Percentiles rank a stretch among this genome's conserved stretches.
These are phyloP conservation scores for Chlorencoelia australis DNA, from an alignment of 2,329 filamentous ascomycete genomes.

Conservation along the genomic window DNA sequence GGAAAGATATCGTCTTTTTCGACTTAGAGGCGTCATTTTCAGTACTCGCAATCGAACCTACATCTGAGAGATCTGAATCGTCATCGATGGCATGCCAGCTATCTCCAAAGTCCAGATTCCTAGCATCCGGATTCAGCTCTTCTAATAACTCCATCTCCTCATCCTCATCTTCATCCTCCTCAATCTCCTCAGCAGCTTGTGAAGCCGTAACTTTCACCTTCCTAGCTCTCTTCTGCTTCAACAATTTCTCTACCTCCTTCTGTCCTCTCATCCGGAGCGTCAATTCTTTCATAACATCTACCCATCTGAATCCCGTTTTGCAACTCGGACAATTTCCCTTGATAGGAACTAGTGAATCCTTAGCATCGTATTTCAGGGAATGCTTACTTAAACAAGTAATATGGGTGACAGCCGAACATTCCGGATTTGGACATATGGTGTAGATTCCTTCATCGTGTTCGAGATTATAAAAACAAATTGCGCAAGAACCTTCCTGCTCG, in stretches of 20 bases:
- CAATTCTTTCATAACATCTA: conserved; percentile 71
- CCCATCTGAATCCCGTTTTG: conserved; percentile 53
- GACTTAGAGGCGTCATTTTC: conserved; percentile 5
- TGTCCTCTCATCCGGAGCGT: conserved; percentile 61
- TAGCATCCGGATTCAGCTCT: conserved; percentile 1
- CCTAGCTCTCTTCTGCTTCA: conserved; percentile 36
- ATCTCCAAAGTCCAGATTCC: conserved; percentile 4
- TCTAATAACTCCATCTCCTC: conserved; percentile 2
- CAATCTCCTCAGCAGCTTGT: conserved; percentile 10
- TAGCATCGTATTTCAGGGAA: conserved; percentile 32
- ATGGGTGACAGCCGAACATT: conserved; percentile 49
- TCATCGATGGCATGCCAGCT: conserved; percentile 15
- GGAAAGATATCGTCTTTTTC: conserved; percentile 8
- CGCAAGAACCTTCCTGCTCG: conserved; percentile 44
- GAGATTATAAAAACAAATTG: conserved; percentile 40
- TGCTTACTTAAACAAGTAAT: conserved; percentile 49
- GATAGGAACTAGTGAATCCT: conserved; percentile 48
- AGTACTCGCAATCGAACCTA: conserved; percentile 13
- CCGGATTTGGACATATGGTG: conserved; percentile 43
- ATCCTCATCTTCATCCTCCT: conserved; percentile 9
- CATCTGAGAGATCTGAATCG: conserved; percentile 17
- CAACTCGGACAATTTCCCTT: conserved; percentile 65
- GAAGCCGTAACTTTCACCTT: conserved; percentile 10
- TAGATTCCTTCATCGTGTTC: conserved; percentile 41
- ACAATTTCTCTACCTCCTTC: conserved; percentile 59